A percentile compares a stretch with the other conserved stretches of the same genome.
Evolutionary conservation across 345 rosid genomes (phyloP).

Genomic region (Eucalyptus curtisii): DNA sequence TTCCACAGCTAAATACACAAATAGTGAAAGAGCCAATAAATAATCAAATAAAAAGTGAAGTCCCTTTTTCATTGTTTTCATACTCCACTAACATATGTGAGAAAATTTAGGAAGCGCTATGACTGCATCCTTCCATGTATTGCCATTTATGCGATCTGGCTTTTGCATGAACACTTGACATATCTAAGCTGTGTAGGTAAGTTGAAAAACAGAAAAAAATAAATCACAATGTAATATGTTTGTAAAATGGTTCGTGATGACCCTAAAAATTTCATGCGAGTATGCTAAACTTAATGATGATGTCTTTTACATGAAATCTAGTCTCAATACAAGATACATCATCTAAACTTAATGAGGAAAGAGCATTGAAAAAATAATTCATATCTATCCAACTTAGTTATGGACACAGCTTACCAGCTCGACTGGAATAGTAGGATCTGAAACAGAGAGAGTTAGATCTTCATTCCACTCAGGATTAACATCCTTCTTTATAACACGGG

Average conservation of each 20-base stretch:
- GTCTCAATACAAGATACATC: neutral
- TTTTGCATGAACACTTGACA: neutral
- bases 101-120: neutral
- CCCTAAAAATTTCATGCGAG: neutral
- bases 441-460: constrained; percentile 74
- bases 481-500: constrained; percentile 68
- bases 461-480: constrained; percentile 95
- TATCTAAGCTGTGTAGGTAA: neutral
- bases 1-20: neutral
- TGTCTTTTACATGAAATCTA: neutral
- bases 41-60: neutral
- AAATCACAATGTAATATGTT: neutral
- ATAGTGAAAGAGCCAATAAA: neutral
- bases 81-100: neutral
- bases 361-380: neutral
- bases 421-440: constrained; percentile 46
- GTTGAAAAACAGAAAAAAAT: neutral
- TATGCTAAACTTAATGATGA: neutral
- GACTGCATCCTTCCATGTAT: neutral
- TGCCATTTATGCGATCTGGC: neutral
- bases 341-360: neutral
- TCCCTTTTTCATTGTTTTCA: neutral
- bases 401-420: constrained; percentile 29
- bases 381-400: neutral
- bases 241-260: neutral